Base-by-base conservation (phyloP, 371 early-diverging fungal genomes). In the Mucor saturninus region DNA sequence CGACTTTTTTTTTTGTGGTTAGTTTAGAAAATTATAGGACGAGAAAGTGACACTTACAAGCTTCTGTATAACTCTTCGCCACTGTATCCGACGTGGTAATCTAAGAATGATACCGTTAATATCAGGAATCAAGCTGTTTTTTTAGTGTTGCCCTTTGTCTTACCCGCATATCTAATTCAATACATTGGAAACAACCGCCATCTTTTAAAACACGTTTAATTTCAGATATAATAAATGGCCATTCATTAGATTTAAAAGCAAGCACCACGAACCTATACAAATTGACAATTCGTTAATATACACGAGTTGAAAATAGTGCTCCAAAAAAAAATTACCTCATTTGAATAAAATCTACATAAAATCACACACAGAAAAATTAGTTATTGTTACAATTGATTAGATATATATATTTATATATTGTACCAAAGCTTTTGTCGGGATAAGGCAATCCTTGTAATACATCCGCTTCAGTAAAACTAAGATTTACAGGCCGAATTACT, bases 391-490 rank as follows among this genome's bases (percentile, higher is more conserved):
- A 35, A 35, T 35, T 35, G 8, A 8, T 6, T 6, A 35, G 35
- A 6, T 35, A 35, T 35, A 21, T 21, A 21, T 35, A 35, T 35
- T 35, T 35, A 8, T 13, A 6, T 13, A 37, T 10, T 54, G 58
- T 69, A 76, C 77, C 77, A 61, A 76, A 76, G n/a, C 65, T 57
- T 61, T 69, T 59, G 52, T 76, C 77, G 35, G 77, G 72, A 59
- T 61, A 76, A 13, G 77, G 77, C 13, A 76, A 45, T 11, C 77
- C 77, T 32, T 65, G 59, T 48, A 76, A 46, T 13, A 76, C 48
- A 56, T 76, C 67, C 8, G 72, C 74, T 63, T 71, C 56, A 40
- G 62, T 64, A 64, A 76, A 76, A 28, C 46, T 53, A 28, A 76
- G 61, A 37, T 71, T 71, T 28, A 67, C 68, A 37, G 77, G 77